Conservation (phyloP, 306 rosid genomes). For the Quillaja saponaria region DNA sequence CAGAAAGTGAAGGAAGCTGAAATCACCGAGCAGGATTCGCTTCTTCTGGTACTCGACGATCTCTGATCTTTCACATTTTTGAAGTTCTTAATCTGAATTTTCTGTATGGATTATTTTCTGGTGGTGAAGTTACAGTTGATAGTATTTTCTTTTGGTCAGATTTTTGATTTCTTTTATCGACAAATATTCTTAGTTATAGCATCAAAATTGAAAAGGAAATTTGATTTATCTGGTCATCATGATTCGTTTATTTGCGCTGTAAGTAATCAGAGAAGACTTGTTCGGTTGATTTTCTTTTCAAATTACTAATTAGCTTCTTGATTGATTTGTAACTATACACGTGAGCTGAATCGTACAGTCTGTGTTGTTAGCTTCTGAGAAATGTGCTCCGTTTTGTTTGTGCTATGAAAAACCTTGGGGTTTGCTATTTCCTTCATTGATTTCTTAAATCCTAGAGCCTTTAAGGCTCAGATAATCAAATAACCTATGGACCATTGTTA, state of each 20-base stretch:
- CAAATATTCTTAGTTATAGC: constrained; percentile 1
- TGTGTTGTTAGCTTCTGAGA: neutral
- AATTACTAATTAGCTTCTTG: constrained; percentile 4
- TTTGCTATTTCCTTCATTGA: neutral
- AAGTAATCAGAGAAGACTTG: neutral
- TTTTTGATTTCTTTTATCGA: constrained; percentile 19
- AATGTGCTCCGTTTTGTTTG: neutral
- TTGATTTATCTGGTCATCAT: neutral
- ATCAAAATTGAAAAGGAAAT: neutral
- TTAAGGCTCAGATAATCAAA: neutral
- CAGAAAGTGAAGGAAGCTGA: constrained; percentile 88
- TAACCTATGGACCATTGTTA: neutral
- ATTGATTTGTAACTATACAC: too few species aligned
- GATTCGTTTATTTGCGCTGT: neutral
- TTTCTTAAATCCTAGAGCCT: constrained; percentile 9
- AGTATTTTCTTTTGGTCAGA: neutral
- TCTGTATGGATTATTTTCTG: neutral
- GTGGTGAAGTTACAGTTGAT: constrained; percentile 21
- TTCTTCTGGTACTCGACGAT: constrained; percentile 70
- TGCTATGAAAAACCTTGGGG: constrained; percentile 10
- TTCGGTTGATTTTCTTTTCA: constrained; percentile 1
- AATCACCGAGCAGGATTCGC: constrained; percentile 94
- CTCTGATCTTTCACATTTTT: constrained; percentile 30
- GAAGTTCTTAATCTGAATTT: neutral
- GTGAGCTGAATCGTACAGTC: too few species aligned